Percentiles rank a stretch among this genome's conserved stretches.
These are phyloP conservation scores for Dioscorea cayenensis DNA, from an alignment of 116 monocot genomes.

Conservation along the genomic window DNA sequence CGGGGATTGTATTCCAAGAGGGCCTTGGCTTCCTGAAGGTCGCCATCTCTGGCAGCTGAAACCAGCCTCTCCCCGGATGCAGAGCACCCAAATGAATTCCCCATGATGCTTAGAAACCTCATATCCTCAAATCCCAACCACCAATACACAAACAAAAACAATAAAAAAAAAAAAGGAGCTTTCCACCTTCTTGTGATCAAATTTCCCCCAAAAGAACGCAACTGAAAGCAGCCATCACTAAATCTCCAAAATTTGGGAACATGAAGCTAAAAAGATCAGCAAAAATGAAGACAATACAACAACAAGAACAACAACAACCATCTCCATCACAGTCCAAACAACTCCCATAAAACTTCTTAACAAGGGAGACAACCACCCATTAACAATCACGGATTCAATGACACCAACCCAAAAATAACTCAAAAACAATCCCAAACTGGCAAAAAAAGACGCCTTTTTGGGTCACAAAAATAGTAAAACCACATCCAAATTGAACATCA, in stretches of 20 bases:
- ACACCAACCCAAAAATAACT: not conserved
- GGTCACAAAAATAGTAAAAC: not conserved
- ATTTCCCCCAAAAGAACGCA: not conserved
- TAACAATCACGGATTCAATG: not conserved
- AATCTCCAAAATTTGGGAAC: not conserved
- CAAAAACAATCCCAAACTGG: not conserved
- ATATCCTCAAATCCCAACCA: conserved; percentile 26
- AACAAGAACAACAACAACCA: not conserved
- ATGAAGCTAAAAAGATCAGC: not conserved
- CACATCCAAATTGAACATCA: not conserved
- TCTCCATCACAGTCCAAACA: not conserved
- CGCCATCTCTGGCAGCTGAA: conserved; percentile 93
- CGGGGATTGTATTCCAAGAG: conserved; percentile 83
- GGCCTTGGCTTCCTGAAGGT: conserved; percentile 87
- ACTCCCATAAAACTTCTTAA: not conserved
- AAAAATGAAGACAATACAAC: not conserved
- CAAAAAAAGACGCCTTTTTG: not conserved
- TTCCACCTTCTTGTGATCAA: not conserved
- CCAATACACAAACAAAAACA: not conserved
- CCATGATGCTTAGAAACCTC: conserved; percentile 77
- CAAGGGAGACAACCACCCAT: not conserved
- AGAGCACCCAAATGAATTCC: conserved; percentile 95
- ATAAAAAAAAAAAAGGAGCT: not conserved
- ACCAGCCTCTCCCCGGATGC: conserved; percentile 92
- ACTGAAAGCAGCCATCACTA: not conserved